Conservation (phyloP, 768 basidiomycete species). For the Chalciporus pseudorubinellus region DNA sequence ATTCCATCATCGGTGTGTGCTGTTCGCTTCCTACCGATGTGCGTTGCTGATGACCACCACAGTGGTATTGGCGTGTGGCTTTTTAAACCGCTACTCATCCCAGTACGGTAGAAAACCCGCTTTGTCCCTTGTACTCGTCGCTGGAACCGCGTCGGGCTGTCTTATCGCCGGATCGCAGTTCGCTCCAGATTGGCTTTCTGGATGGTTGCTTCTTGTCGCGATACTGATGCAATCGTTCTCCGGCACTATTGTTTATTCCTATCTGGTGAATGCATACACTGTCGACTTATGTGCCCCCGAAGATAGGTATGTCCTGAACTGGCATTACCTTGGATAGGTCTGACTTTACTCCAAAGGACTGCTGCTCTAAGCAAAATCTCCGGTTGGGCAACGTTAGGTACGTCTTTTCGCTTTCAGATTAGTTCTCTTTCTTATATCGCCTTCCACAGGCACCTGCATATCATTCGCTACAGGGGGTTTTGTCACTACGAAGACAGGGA, state of each 20-base stretch:
- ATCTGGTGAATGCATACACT: slow-evolving; percentile 29
- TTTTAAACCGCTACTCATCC: slow-evolving; percentile 24
- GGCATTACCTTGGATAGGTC: neutral
- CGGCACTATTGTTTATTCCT: slow-evolving; percentile 3
- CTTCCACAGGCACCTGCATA: slow-evolving; percentile 19
- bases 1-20: slow-evolving; percentile 23
- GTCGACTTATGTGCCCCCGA: slow-evolving; percentile 27
- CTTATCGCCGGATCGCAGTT: slow-evolving; percentile 18
- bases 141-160: slow-evolving; percentile 9
- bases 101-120: slow-evolving; percentile 26
- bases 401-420: neutral
- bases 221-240: slow-evolving; percentile 17
- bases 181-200: slow-evolving; percentile 12
- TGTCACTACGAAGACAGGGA: slow-evolving; percentile 25
- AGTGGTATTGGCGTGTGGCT: slow-evolving; percentile 26
- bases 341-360: slow-evolving; percentile 22
- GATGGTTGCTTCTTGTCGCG: slow-evolving; percentile 19
- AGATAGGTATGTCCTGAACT: slow-evolving; percentile 14
- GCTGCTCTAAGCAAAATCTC: slow-evolving; percentile 22
- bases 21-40: neutral
- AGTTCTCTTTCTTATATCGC: neutral
- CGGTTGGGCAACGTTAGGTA: slow-evolving; percentile 33
- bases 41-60: neutral
- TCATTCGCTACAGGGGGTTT: slow-evolving; percentile 31
- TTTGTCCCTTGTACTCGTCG: slow-evolving; percentile 11